Evolutionary conservation across 352 stramenopile genomes (phyloP).

Genomic region (Phytophthora ramorum): DNA sequence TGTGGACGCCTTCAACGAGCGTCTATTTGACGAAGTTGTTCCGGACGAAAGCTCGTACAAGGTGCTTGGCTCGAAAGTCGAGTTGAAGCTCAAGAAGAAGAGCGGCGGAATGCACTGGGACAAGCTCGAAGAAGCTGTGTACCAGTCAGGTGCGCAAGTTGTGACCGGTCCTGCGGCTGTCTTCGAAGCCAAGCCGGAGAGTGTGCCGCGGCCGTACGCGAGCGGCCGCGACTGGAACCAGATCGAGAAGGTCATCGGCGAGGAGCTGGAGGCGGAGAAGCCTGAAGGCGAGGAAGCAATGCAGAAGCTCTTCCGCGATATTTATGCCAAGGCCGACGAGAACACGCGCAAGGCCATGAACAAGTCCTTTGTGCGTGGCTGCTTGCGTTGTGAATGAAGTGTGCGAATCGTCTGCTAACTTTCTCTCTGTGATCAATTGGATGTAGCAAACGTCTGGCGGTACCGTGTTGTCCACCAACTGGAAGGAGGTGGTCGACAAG

Average conservation of each 20-base stretch:
- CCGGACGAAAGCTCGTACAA: constrained; percentile 61
- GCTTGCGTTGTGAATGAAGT: not conserved
- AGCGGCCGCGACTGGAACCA: constrained; percentile 89
- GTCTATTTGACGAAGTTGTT: constrained; percentile 79
- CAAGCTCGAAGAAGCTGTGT: constrained; percentile 70
- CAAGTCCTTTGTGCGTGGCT: constrained; percentile 89
- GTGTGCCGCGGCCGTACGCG: constrained; percentile 74
- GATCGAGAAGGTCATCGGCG: constrained; percentile 81
- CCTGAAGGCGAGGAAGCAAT: constrained; percentile 92
- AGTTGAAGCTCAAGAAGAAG: constrained; percentile 87
- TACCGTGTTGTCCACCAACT: constrained; percentile 93
- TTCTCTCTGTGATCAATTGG: not conserved
- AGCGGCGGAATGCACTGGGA: constrained; percentile 67
- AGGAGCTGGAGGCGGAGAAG: constrained; percentile 89
- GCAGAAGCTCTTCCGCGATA: constrained; percentile 93
- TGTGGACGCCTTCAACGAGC: constrained; percentile 68
- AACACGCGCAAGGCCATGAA: constrained; percentile 93
- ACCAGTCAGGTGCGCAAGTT: constrained; percentile 50
- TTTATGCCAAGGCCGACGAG: constrained; percentile 92
- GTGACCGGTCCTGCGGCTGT: constrained; percentile 64
- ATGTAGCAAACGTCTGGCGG: constrained; percentile 92
- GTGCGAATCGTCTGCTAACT: not conserved
- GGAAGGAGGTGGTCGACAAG: constrained; percentile 90
- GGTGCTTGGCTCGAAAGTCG: constrained; percentile 76
- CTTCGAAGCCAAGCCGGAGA: constrained; percentile 62